Base-by-base conservation (phyloP, 148 eudicot species). In the Drosera capensis region DNA sequence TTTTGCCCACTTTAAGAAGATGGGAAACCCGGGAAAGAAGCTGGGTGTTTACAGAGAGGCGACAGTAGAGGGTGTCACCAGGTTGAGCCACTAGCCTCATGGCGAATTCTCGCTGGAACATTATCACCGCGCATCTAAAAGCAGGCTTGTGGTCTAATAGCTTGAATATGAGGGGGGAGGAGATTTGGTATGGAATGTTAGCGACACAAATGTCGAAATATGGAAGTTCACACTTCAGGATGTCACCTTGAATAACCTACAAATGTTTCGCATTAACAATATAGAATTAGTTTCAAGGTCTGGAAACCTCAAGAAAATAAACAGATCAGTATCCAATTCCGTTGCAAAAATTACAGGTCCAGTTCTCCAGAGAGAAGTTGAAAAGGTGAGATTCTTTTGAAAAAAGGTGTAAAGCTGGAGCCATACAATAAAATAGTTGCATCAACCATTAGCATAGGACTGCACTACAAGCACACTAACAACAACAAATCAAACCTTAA, bases 41-140 rank as follows among this genome's bases (percentile, higher is more conserved):
- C 43, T 88, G 92, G 14, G 92, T 80, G 59, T 88, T 88, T 34
- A 88, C 96, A 13, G 96, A 74, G 6, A 88, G 77, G 12, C 94
- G 94, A 24, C 96, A 83, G 56, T 88, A 88, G 5, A 77, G 79
- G 15, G 65, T 56, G 71, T 88, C 96, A 41, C 96, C 96, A 1
- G 96, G 86, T 55, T 88, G 90, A 51, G 96, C 96, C 45, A 83
- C 81, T 22, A 88, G 74, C 63, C 96, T 68, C 92, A 84, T 88
- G 5, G 96, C 96, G 34, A 88, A 88, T 58, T 88, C 94, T 49
- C 90, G 70, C 40, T 88, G 94, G 58, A 80, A 83, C 94, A 88
- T 83, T 24, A 88, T 88, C 22, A 88, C 75, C 11, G 96, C 96
- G 42, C 92, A 77, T 55, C 94, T 62, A 45, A 88, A 88, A 31